Evolutionary conservation across 2,329 filamentous ascomycete species (phyloP).

Genomic region (Ceratocystis destructans): DNA sequence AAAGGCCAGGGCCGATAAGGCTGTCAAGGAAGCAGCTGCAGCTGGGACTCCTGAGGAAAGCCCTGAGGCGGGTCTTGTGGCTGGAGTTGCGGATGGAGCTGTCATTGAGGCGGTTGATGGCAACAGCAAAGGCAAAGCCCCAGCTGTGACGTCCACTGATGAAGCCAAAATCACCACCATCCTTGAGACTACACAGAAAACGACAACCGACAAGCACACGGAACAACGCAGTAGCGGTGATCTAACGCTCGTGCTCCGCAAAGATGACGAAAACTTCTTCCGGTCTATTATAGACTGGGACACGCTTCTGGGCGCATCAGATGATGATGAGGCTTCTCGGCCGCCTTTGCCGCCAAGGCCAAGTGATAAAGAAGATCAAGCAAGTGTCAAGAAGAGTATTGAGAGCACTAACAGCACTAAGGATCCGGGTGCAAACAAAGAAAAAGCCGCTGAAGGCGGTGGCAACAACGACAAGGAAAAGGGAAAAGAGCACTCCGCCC

Average conservation of each 20-base stretch:
- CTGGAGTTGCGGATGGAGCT: background rate
- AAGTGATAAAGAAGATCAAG: background rate
- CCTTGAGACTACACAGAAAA: background rate
- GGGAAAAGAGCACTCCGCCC: conserved; percentile 17
- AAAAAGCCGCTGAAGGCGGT: conserved; percentile 25
- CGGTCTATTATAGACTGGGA: conserved; percentile 34
- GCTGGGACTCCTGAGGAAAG: background rate
- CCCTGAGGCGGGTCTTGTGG: background rate
- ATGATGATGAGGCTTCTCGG: conserved; percentile 32
- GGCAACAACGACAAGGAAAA: conserved; percentile 21
- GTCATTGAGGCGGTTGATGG: conserved; percentile 19
- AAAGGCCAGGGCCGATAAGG: conserved; percentile 42
- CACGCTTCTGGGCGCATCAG: conserved; percentile 18
- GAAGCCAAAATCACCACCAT: background rate
- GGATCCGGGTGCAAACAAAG: background rate
- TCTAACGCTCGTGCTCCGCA: conserved; percentile 32
- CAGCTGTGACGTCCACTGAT: background rate
- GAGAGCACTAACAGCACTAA: conserved; percentile 21
- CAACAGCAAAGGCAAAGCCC: conserved; percentile 15
- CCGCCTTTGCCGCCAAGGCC: conserved; percentile 42
- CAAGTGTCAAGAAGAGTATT: conserved; percentile 27
- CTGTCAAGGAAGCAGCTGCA: conserved; percentile 21
- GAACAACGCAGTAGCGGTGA: background rate
- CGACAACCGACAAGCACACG: background rate
- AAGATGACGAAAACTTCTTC: conserved; percentile 46